These are phyloP conservation scores for Cordyceps farinosa DNA, from an alignment of 2,329 filamentous ascomycete genomes.

Conservation along the genomic window DNA sequence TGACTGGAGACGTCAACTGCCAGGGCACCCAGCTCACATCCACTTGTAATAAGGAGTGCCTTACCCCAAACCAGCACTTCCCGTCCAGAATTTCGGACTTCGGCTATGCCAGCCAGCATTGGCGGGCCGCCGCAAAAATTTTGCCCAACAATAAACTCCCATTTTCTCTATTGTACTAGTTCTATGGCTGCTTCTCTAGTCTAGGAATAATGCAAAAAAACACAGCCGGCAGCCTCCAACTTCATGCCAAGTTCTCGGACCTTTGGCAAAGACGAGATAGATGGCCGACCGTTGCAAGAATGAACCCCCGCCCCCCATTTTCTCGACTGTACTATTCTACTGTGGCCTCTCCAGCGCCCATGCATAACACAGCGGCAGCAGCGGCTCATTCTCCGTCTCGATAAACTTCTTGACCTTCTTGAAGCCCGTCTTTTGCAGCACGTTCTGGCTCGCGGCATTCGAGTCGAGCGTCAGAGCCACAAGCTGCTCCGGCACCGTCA, in stretches of 20 bases:
- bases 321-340: background rate
- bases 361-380: conserved; percentile 8
- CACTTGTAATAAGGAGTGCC: no score
- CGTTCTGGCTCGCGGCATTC: conserved; percentile 52
- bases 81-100: no score
- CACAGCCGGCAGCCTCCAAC: no score
- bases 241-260: background rate
- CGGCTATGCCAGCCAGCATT: no score
- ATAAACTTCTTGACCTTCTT: conserved; percentile 40
- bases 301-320: background rate
- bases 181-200: no score
- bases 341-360: background rate
- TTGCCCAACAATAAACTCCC: no score
- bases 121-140: no score
- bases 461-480: conserved; percentile 44
- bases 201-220: no score
- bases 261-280: background rate
- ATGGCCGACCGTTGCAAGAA: background rate
- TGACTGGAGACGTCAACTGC: conserved; percentile 1
- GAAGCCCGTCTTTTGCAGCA: conserved; percentile 57
- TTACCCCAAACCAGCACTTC: no score
- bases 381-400: conserved; percentile 5
- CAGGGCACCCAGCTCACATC: background rate
- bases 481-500: conserved; percentile 37
- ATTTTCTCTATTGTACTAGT: no score